A percentile compares a stretch with the other conserved stretches of the same genome.
phyloP scores from a whole-genome alignment of 2,329 filamentous ascomycete species.

The Ophiostoma triangulosporum region DNA sequence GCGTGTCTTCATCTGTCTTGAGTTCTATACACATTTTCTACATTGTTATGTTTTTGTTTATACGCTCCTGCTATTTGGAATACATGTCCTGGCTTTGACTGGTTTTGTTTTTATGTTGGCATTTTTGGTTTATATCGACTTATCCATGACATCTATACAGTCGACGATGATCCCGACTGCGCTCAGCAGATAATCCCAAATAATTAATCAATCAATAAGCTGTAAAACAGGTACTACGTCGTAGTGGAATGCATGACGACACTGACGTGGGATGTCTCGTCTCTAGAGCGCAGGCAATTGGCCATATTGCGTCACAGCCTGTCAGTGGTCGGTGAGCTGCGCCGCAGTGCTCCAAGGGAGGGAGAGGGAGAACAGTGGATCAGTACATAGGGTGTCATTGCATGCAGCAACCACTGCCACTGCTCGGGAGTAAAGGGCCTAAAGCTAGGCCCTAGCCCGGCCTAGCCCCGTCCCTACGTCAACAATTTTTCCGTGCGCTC shows the following conservation, averaged over 20 bases:
- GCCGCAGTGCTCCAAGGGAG: not conserved
- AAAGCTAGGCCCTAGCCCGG: not conserved
- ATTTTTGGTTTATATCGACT: not conserved
- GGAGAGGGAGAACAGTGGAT: too few species aligned
- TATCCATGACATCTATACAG: not conserved
- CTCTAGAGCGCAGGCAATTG: not conserved
- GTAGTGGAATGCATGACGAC: not conserved
- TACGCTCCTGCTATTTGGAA: not conserved
- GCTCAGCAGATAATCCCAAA: too few species aligned
- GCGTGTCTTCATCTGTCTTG: not conserved
- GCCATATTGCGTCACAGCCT: not conserved
- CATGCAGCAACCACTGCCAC: not conserved
- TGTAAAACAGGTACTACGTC: too few species aligned
- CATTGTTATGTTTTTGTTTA: not conserved
- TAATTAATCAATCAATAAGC: too few species aligned
- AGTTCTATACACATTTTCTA: not conserved
- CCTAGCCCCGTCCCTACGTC: constrained; percentile 2
- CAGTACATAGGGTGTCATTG: too few species aligned
- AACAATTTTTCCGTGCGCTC: constrained; percentile 1
- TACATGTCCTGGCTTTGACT: not conserved
- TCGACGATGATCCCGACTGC: too few species aligned
- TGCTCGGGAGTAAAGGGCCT: not conserved
- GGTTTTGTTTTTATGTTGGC: not conserved
- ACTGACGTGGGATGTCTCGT: not conserved
- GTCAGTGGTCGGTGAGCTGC: not conserved